These are phyloP conservation scores for Penicillium daleae DNA, from an alignment of 495 filamentous ascomycete species.

Conservation along the genomic window DNA sequence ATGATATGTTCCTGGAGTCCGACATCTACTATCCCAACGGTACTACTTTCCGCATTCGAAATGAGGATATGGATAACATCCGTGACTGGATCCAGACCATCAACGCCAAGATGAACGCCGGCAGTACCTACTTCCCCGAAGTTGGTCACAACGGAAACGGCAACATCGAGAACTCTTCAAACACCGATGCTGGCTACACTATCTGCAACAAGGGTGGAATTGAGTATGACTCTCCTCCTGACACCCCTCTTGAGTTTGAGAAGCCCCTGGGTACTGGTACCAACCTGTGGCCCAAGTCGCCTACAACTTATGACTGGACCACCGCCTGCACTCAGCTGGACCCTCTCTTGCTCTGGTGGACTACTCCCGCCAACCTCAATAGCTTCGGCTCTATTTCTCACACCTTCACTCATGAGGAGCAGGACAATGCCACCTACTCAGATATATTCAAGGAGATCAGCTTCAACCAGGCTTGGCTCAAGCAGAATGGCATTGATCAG, in stretches of 20 bases:
- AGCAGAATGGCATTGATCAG: constrained; percentile 50
- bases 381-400: constrained; percentile 61
- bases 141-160: constrained; percentile 66
- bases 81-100: constrained; percentile 52
- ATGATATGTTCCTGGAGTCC: constrained; percentile 64
- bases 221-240: constrained; percentile 40
- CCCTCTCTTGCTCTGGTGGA: constrained; percentile 54
- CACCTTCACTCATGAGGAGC: constrained; percentile 64
- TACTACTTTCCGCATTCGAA: constrained; percentile 53
- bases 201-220: constrained; percentile 42
- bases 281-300: constrained; percentile 56
- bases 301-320: constrained; percentile 52
- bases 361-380: constrained; percentile 49
- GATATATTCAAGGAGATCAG: constrained; percentile 60
- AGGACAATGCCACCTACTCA: constrained; percentile 63
- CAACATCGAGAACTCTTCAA: constrained; percentile 54
- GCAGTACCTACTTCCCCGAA: constrained; percentile 60
- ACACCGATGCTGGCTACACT: constrained; percentile 34
- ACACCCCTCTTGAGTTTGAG: constrained; percentile 57
- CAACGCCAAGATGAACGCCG: constrained; percentile 56
- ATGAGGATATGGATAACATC: constrained; percentile 54
- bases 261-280: constrained; percentile 62
- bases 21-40: constrained; percentile 54
- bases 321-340: constrained; percentile 52
- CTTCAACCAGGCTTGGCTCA: constrained; percentile 64